A percentile compares a stretch with the other conserved stretches of the same genome.
These are phyloP conservation scores for Aspergillus homomorphus DNA, from an alignment of 495 filamentous ascomycete genomes.

Conservation along the genomic window DNA sequence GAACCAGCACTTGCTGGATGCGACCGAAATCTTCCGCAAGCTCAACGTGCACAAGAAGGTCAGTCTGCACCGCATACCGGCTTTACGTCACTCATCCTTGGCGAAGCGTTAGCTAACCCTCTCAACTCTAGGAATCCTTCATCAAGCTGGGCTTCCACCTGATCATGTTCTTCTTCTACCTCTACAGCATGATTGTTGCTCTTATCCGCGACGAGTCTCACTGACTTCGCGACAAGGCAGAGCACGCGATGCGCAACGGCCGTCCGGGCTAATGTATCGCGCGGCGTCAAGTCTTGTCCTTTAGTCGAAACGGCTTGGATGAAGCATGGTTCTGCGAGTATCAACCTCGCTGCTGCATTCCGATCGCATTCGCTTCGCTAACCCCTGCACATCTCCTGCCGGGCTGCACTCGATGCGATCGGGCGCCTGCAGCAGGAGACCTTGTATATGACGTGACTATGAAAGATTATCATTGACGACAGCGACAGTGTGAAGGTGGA, in stretches of 20 bases:
- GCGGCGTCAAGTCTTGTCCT: conserved; percentile 9
- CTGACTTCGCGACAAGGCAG: conserved; percentile 51
- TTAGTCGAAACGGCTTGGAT: not conserved
- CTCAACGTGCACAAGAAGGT: conserved; percentile 99
- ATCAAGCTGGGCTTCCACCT: conserved; percentile 99
- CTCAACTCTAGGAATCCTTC: conserved; percentile 78
- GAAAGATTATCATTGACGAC: conserved; percentile 19
- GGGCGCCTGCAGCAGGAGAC: conserved; percentile 10
- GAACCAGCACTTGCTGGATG: conserved; percentile 94
- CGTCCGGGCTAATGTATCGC: conserved; percentile 16
- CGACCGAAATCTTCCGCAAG: conserved; percentile 99
- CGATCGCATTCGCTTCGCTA: not conserved
- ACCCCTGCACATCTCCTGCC: not conserved
- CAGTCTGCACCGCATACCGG: conserved; percentile 16
- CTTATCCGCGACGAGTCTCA: conserved; percentile 93
- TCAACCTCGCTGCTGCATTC: conserved; percentile 2
- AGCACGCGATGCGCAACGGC: conserved; percentile 43
- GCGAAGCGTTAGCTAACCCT: conserved; percentile 9
- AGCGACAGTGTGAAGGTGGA: conserved; percentile 5
- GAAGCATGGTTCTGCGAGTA: conserved; percentile 3
- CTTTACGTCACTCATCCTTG: conserved; percentile 12
- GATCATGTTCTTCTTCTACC: conserved; percentile 99
- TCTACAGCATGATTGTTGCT: conserved; percentile 99
- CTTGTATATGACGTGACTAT: conserved; percentile 20
- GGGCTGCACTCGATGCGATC: not conserved